Conservation (phyloP, 108 stramenopile genomes). For the Heterococcus sp. region DNA sequence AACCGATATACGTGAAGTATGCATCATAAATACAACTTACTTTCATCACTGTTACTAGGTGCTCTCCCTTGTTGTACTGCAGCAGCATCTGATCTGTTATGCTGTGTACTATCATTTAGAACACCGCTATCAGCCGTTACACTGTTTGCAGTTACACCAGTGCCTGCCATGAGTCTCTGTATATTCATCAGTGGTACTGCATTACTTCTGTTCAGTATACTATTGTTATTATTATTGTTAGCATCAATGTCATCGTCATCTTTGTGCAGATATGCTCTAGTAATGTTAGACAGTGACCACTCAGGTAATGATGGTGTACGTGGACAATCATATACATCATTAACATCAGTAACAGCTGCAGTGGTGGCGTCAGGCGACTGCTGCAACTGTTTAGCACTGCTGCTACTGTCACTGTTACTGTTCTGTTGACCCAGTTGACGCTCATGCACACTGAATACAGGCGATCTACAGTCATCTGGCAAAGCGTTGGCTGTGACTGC, state of each 20-base stretch:
- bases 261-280: neutral
- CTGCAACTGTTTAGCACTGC: neutral
- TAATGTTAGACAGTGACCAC: neutral
- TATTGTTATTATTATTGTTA: too few relatives aligned
- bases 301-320: neutral
- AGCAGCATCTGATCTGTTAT: neutral
- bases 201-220: too few relatives aligned
- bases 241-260: neutral
- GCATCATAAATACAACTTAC: too few relatives aligned
- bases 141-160: neutral
- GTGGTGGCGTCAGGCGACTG: neutral
- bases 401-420: neutral
- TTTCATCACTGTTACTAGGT: too few relatives aligned
- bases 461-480: too few relatives aligned
- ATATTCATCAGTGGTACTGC: too few relatives aligned
- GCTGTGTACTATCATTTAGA: neutral
- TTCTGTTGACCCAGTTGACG: too few relatives aligned
- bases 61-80: too few relatives aligned
- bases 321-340: neutral
- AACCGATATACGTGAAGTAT: slow-evolving; percentile 78
- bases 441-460: too few relatives aligned
- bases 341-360: neutral
- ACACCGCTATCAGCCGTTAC: neutral
- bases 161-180: too few relatives aligned
- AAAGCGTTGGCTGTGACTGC: too few relatives aligned